These are phyloP conservation scores for Tranzscheliella williamsii DNA, from an alignment of 1,284 basidiomycete species.

Conservation along the genomic window DNA sequence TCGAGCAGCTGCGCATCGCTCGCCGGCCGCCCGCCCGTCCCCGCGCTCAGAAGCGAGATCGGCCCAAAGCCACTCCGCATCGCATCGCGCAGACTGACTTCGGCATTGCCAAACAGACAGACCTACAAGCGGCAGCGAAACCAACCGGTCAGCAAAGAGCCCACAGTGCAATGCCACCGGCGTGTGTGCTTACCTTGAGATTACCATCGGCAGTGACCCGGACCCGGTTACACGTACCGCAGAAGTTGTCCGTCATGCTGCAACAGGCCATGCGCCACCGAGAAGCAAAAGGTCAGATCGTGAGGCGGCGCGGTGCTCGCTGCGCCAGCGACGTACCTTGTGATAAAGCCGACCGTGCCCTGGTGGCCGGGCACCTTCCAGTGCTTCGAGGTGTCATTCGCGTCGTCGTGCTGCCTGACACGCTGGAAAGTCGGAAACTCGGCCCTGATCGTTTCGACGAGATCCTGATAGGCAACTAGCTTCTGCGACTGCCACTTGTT, in stretches of 20 bases:
- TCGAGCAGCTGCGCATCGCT: constrained; percentile 70
- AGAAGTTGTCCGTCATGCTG: constrained; percentile 78
- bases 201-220: constrained; percentile 84
- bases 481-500: constrained; percentile 83
- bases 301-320: too few relatives aligned
- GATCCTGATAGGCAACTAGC: constrained; percentile 66
- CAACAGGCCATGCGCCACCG: too few relatives aligned
- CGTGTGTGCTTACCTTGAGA: constrained; percentile 70
- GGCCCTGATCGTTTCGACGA: constrained; percentile 30
- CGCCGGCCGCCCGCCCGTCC: constrained; percentile 23
- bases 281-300: too few relatives aligned
- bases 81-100: constrained; percentile 77
- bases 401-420: constrained; percentile 64
- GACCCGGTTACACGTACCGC: constrained; percentile 79
- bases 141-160: too few relatives aligned
- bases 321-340: constrained; percentile 46
- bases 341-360: constrained; percentile 81
- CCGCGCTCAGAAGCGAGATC: constrained; percentile 13
- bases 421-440: constrained; percentile 30
- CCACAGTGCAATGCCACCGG: too few relatives aligned
- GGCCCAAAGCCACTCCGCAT: constrained; percentile 64
- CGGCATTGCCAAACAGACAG: constrained; percentile 82
- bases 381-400: constrained; percentile 79
- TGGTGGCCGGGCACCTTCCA: constrained; percentile 74
- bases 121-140: constrained; percentile 8